phyloP scores from a whole-genome alignment of 2,329 filamentous ascomycete genomes.

The Trichophyton schoenleinii region DNA sequence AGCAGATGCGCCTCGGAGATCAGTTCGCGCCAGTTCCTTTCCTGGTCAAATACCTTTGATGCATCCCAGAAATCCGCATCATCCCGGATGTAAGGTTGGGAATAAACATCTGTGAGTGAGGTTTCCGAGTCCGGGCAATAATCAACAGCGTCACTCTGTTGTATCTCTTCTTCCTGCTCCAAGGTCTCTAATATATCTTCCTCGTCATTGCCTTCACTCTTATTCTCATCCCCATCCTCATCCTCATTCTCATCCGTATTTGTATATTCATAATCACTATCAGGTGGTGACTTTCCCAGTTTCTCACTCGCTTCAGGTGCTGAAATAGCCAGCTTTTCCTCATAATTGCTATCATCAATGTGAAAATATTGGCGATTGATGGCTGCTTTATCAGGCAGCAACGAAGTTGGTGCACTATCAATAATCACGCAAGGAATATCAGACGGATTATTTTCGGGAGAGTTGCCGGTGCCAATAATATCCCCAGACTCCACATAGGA shows the following conservation, averaged over 20 bases:
- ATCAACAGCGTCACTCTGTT: not conserved
- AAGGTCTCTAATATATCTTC: not conserved
- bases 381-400: no score
- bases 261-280: not conserved
- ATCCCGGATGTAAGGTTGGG: conserved; percentile 1
- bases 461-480: not conserved
- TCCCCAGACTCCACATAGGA: not conserved
- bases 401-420: not conserved
- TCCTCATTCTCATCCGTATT: not conserved
- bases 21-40: conserved; percentile 9
- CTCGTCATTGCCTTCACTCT: not conserved
- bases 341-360: not conserved
- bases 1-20: conserved; percentile 8
- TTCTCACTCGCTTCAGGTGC: not conserved
- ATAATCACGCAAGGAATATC: not conserved
- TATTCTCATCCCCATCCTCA: not conserved
- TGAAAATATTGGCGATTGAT: not conserved
- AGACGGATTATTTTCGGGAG: not conserved
- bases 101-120: not conserved
- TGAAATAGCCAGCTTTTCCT: not conserved
- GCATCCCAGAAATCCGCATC: conserved; percentile 7
- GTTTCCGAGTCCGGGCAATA: not conserved
- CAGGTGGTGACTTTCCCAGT: not conserved
- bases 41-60: conserved; percentile 7
- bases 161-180: not conserved